Evolutionary conservation across 805 yeast species (phyloP).

Genomic region (Metschnikowia gelsemii): DNA sequence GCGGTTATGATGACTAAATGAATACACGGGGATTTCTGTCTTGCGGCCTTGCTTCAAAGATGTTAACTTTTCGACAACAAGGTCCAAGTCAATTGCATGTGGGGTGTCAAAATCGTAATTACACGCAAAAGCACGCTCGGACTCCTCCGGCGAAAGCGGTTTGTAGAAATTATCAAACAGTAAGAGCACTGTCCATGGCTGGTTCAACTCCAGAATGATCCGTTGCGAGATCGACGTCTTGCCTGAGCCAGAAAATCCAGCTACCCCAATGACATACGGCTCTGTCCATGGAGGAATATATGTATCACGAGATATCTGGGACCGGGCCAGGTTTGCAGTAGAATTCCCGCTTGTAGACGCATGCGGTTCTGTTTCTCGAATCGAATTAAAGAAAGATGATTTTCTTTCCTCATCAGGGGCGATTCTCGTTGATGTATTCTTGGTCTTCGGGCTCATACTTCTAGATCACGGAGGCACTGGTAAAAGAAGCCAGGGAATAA

Average conservation of each 20-base stretch:
- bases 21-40: constrained; percentile 47
- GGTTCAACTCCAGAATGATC: constrained; percentile 71
- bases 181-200: constrained; percentile 91
- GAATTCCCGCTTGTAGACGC: constrained; percentile 1
- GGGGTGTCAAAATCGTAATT: constrained; percentile 89
- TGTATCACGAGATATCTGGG: constrained; percentile 8
- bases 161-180: constrained; percentile 90
- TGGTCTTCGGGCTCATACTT: constrained; percentile 5
- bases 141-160: constrained; percentile 63
- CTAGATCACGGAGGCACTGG: not conserved
- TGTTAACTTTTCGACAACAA: constrained; percentile 59
- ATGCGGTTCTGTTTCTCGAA: constrained; percentile 5
- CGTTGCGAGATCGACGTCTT: constrained; percentile 88
- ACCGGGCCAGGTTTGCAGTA: not conserved
- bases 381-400: constrained; percentile 26
- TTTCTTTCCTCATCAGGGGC: constrained; percentile 26
- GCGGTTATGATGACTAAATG: constrained; percentile 66
- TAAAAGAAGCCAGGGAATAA: no score
- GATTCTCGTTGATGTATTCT: constrained; percentile 24
- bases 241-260: constrained; percentile 78
- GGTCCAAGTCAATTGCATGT: constrained; percentile 75
- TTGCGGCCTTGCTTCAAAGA: constrained; percentile 66
- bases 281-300: constrained; percentile 80
- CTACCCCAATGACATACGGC: constrained; percentile 84
- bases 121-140: constrained; percentile 60